A percentile compares a stretch with the other conserved stretches of the same genome.
Conservation (phyloP, 2,329 filamentous ascomycete genomes). For the Helicocarpus griseus region DNA sequence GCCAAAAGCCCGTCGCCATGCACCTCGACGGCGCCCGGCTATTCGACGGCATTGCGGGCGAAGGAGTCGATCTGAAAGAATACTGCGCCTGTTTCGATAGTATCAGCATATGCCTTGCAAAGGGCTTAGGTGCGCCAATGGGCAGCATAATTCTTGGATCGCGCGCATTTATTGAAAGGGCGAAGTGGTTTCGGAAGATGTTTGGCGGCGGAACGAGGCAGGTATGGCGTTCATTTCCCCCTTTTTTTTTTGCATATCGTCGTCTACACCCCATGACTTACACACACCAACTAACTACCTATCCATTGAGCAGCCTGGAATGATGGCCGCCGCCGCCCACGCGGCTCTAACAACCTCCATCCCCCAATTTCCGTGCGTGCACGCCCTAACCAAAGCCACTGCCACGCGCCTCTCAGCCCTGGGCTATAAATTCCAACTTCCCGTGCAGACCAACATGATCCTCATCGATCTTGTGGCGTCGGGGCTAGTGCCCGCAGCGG, state of each 20-base stretch:
- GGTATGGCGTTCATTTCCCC: constrained; percentile 8
- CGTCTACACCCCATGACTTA: not conserved
- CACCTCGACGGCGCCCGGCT: constrained; percentile 25
- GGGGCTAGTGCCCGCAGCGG: constrained; percentile 12
- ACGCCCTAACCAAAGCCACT: constrained; percentile 15
- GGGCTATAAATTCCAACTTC: constrained; percentile 17
- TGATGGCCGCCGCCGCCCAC: constrained; percentile 21
- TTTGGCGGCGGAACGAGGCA: constrained; percentile 25
- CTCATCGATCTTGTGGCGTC: constrained; percentile 17
- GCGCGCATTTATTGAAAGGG: constrained; percentile 19
- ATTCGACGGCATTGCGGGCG: constrained; percentile 20
- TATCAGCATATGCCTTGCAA: constrained; percentile 25
- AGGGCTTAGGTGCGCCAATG: constrained; percentile 25
- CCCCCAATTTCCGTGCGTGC: constrained; percentile 16
- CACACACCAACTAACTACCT: not conserved
- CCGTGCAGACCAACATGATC: constrained; percentile 22
- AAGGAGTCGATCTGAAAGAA: constrained; percentile 17
- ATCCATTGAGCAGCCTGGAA: constrained; percentile 16
- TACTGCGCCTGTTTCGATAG: constrained; percentile 25
- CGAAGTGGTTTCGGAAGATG: constrained; percentile 23
- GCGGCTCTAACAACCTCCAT: constrained; percentile 17
- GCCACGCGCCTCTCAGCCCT: constrained; percentile 14
- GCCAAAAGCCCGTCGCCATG: constrained; percentile 19
- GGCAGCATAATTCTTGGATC: constrained; percentile 23
- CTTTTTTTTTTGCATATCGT: not conserved